Conservation (phyloP, 2,329 filamentous ascomycete genomes). For the Fusarium oxysporum region DNA sequence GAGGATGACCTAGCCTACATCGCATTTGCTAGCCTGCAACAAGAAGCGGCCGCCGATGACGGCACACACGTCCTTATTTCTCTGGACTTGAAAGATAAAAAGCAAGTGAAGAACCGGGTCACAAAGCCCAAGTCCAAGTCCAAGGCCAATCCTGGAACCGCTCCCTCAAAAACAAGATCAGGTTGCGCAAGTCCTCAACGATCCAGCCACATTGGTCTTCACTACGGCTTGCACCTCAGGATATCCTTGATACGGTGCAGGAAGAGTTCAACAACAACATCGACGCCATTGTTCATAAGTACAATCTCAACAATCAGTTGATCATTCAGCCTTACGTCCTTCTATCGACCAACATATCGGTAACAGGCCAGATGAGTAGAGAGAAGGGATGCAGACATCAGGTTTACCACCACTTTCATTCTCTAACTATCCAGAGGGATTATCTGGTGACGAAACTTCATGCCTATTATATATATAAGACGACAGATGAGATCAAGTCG, state of each 20-base stretch:
- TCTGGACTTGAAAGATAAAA: background rate
- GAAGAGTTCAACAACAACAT: background rate
- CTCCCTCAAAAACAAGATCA: background rate
- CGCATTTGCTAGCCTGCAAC: too few relatives aligned
- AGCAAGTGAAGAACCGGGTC: background rate
- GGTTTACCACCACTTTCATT: background rate
- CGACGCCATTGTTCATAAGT: background rate
- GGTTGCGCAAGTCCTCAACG: too few relatives aligned
- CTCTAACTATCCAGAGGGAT: background rate
- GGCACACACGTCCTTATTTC: background rate
- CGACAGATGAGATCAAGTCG: background rate
- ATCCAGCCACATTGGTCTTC: too few relatives aligned
- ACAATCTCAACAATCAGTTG: background rate
- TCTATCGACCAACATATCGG: background rate
- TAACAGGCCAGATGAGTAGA: background rate
- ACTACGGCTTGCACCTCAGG: background rate
- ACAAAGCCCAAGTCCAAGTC: background rate
- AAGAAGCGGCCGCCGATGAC: background rate
- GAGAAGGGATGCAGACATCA: background rate
- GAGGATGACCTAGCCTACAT: too few relatives aligned
- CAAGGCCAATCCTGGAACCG: background rate
- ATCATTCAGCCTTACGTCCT: rapidly evolving
- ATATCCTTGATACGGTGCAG: background rate
- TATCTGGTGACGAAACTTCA: background rate
- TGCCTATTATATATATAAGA: too few relatives aligned